These are phyloP conservation scores for Melampsora larici-populina DNA, from an alignment of 1,284 basidiomycete genomes.

Conservation along the genomic window DNA sequence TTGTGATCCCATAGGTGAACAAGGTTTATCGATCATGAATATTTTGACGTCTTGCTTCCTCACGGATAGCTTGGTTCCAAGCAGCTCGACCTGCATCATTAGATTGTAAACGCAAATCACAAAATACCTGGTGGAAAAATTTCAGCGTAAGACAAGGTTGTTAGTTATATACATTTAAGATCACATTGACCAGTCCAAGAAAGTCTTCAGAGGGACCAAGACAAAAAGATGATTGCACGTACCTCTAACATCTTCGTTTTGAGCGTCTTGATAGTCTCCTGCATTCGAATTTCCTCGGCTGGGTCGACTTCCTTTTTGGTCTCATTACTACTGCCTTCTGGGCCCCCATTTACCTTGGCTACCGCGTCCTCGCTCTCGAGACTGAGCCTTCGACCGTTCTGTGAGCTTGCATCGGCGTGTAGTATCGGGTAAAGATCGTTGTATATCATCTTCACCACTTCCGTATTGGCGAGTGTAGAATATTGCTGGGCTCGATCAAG, in stretches of 20 bases:
- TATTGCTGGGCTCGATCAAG: constrained; percentile 9
- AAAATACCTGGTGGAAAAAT: constrained; percentile 17
- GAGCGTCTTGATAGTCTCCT: constrained; percentile 4
- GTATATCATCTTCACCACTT: constrained; percentile 34
- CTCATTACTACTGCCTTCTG: background rate
- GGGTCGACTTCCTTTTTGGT: background rate
- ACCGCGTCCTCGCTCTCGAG: background rate
- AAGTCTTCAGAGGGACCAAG: background rate
- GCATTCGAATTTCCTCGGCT: constrained; percentile 1
- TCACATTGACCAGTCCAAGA: background rate
- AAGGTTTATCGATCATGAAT: no score
- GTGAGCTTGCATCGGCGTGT: background rate
- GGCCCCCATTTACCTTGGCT: background rate
- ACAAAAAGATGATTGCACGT: background rate
- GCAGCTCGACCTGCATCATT: constrained; percentile 16
- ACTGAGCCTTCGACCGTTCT: background rate
- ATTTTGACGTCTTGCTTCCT: background rate
- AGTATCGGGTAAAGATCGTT: constrained; percentile 38
- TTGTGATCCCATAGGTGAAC: no score
- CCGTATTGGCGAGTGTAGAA: constrained; percentile 23
- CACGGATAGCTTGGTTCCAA: constrained; percentile 32
- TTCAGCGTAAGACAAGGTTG: background rate
- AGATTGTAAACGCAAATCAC: constrained; percentile 29
- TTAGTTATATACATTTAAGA: no score
- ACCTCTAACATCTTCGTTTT: constrained; percentile 39